These are phyloP conservation scores for Vigna trinervia DNA, from an alignment of 306 rosid species.

Conservation along the genomic window DNA sequence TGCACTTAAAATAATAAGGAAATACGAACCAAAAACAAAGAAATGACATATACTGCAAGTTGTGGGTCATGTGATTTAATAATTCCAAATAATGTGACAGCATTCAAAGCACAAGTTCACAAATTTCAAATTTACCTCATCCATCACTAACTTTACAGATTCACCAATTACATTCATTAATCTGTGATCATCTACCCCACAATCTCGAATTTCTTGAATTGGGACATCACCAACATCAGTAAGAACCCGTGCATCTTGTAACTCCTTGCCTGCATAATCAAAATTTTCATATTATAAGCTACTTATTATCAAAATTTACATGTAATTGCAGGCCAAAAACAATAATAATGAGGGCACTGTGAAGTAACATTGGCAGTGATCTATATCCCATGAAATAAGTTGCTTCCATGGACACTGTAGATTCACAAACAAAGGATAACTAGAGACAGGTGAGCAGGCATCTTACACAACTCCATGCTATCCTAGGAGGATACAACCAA, in stretches of 20 bases:
- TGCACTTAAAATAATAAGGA: neutral
- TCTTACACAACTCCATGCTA: neutral
- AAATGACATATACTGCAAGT: neutral
- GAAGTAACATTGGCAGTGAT: constrained; percentile 21
- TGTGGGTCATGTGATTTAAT: neutral
- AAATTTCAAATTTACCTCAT: constrained; percentile 63
- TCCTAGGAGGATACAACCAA: constrained; percentile 2
- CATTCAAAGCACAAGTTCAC: constrained; percentile 9
- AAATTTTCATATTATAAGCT: constrained; percentile 34
- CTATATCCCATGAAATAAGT: constrained; percentile 19
- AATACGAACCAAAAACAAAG: neutral
- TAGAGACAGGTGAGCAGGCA: constrained; percentile 5
- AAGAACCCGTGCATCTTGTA: constrained; percentile 81
- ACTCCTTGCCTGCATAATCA: constrained; percentile 69
- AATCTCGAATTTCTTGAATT: constrained; percentile 84
- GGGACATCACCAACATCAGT: constrained; percentile 98
- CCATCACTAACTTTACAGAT: constrained; percentile 95
- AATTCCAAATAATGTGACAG: constrained; percentile 6
- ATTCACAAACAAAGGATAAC: neutral
- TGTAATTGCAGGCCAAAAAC: constrained; percentile 7
- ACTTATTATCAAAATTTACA: constrained; percentile 15
- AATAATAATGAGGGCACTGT: constrained; percentile 11
- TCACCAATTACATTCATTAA: constrained; percentile 92
- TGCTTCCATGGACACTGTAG: constrained; percentile 6
- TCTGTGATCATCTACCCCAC: constrained; percentile 63